Evolutionary conservation across 179 eudicot species (phyloP), one percentile per base, ranked within the genome.

Genomic region (Camellia oleifera): DNA sequence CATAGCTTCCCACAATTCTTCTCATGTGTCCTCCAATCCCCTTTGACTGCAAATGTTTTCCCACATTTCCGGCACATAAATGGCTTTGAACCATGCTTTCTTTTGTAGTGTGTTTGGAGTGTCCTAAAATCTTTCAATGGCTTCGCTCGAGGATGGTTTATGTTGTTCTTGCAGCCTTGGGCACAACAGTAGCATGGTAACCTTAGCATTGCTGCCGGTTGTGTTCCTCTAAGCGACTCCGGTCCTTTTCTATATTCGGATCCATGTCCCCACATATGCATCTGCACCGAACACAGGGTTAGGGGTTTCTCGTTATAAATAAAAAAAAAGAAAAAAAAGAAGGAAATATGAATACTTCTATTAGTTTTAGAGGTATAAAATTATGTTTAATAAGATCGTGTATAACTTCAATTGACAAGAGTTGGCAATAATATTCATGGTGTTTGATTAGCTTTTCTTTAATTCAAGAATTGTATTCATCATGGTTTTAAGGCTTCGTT

Each of bases 241-340:
- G 93, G 89, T 63, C 97, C 97, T 80, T 89, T 93, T 52, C 97
- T 81, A 68, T 86, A 93, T 79, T 93, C 95, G 0, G 97, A 90
- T 14, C 97, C 97, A 79, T 93, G 97, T 2, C 97, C 97, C 97
- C 97, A 93, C 97, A 93, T 93, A 81, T 93, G 97, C 97, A 93
- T 93, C 97, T 93, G 83, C 40, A 72, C 23, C 63, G 64, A 7
- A 32, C 40, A 32, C 40, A 32, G 40, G 40, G 40, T 32, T 32
- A 32, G 40, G 40, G 40, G 40, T 32, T 32, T 32, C 40, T 32
- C 40, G 40, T 32, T 32, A 32, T 32, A 32, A 32, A 32, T 32
- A 32, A 32, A 32, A 1, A 32, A 32, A 26, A 0, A 26, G 1
- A 32, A 32, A 32, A 32, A 32, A 1, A 32, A 32, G 40, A 32